Base-by-base conservation (phyloP, 345 rosid genomes). In the Linum lewisii region DNA sequence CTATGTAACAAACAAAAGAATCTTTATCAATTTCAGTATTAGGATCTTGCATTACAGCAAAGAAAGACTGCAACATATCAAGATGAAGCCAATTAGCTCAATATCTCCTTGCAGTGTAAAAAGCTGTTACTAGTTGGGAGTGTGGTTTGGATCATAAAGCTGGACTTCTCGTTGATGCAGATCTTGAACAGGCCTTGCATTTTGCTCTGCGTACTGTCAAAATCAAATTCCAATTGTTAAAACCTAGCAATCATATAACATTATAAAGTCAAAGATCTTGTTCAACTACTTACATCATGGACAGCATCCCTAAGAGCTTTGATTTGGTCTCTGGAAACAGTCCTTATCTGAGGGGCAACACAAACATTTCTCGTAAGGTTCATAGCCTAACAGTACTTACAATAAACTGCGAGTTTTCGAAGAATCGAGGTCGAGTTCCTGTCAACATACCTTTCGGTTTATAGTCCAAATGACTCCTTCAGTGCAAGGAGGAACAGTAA, bases 401-500 rank as follows among this genome's bases (percentile, higher is more conserved):
- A n/a, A n/a, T n/a, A n/a, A n/a, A n/a, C n/a, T n/a, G n/a, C n/a
- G n/a, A n/a, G n/a, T n/a, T n/a, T n/a, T n/a, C n/a, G n/a, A n/a
- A n/a, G 34, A 29, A 29, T 29, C 34, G 4, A 29, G 34, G 0
- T 29, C 34, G 34, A 29, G 34, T 29, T 29, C 34, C 7, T 29
- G 34, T 4, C 34, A 8, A 29, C 34, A 29, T 67, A 90, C 93
- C 79, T 77, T 68, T 58, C 61, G 66, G 75, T 74, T 60, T 59
- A 87, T 75, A 62, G 66, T 81, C 96, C 96, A 84, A 57, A 65
- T 70, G 60, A 90, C 91, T 62, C 80, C 84, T 79, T 90, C 80
- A 0, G 91, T 78, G 68, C 96, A 90, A 54, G 96, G 96, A 70
- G 97, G 91, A 32, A 78, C 72, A 0, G 97, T 83, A 53, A 90